Conservation (phyloP, 2,329 filamentous ascomycete genomes). For the Ceratocystis albifundus region DNA sequence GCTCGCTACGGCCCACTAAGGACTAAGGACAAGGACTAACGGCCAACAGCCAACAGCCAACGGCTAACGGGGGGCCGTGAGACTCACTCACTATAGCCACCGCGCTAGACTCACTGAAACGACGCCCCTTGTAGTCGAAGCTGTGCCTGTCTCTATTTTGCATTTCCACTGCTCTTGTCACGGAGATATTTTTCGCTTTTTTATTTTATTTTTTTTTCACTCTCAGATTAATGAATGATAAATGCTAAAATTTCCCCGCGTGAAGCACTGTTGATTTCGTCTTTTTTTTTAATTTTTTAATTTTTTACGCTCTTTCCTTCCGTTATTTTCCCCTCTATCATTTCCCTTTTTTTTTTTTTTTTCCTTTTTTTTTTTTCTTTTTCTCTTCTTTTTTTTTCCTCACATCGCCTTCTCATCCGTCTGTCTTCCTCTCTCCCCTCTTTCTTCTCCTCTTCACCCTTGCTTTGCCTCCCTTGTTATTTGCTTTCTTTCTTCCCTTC, state of each 20-base stretch:
- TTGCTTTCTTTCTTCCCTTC: background rate
- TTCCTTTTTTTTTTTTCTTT: background rate
- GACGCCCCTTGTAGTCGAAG: background rate
- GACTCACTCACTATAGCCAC: background rate
- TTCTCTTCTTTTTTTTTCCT: background rate
- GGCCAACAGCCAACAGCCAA: too few relatives aligned
- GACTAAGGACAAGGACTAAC: too few relatives aligned
- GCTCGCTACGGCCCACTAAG: too few relatives aligned
- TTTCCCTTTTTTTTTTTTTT: background rate
- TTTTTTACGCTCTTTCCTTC: background rate
- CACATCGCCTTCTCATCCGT: too few relatives aligned
- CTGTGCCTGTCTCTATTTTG: background rate
- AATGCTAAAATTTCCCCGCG: background rate
- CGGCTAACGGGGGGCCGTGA: background rate
- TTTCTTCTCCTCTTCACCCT: background rate
- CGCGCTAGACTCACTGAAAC: background rate
- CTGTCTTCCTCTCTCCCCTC: background rate
- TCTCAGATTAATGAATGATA: background rate
- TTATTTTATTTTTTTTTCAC: background rate
- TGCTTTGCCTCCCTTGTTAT: background rate
- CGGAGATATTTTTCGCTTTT: background rate
- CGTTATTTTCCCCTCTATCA: background rate
- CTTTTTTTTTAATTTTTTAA: background rate
- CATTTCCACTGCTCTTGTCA: background rate
- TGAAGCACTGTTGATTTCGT: background rate